phyloP scores from a whole-genome alignment of 257 asterid species.

The Fraxinus quadrangulata region DNA sequence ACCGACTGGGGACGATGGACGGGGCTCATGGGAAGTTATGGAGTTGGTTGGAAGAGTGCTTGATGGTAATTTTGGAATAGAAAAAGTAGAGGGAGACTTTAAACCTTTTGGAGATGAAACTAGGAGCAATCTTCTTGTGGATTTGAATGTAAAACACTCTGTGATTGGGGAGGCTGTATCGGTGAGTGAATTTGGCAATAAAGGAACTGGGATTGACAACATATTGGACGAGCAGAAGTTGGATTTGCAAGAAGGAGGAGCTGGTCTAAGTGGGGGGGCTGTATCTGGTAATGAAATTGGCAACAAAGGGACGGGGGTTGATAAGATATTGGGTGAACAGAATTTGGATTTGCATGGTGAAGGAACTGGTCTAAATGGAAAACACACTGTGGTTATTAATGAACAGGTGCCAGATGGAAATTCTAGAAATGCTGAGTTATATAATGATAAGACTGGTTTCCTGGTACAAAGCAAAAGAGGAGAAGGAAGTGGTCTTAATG shows the following conservation, averaged over 20 bases:
- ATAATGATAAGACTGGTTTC: slow-evolving; percentile 20
- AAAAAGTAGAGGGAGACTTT: slow-evolving; percentile 19
- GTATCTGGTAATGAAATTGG: neutral
- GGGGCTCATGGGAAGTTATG: slow-evolving; percentile 46
- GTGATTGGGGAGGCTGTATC: slow-evolving; percentile 23
- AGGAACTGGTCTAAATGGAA: slow-evolving; percentile 26
- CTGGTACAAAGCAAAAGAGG: slow-evolving; percentile 36
- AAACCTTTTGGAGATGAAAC: neutral
- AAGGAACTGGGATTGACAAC: slow-evolving; percentile 12
- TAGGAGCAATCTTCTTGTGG: slow-evolving; percentile 15
- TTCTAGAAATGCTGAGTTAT: slow-evolving; percentile 27
- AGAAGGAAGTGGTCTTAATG: slow-evolving; percentile 23
- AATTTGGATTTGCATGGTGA: slow-evolving; percentile 12
- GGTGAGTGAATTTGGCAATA: slow-evolving; percentile 19
- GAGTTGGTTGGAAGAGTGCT: slow-evolving; percentile 49
- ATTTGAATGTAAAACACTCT: slow-evolving; percentile 18
- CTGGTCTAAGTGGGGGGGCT: neutral
- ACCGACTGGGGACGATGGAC: slow-evolving; percentile 22
- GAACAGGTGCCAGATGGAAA: slow-evolving; percentile 30
- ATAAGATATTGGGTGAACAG: slow-evolving; percentile 17
- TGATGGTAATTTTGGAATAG: slow-evolving; percentile 38
- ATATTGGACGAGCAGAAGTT: neutral
- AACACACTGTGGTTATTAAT: slow-evolving; percentile 19
- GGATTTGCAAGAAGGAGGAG: neutral
- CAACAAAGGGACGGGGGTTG: neutral